Percentiles rank a stretch among this genome's conserved stretches.
Evolutionary conservation across 2,329 filamentous ascomycete genomes (phyloP).

Genomic region (Neopestalotiopsis rosae): DNA sequence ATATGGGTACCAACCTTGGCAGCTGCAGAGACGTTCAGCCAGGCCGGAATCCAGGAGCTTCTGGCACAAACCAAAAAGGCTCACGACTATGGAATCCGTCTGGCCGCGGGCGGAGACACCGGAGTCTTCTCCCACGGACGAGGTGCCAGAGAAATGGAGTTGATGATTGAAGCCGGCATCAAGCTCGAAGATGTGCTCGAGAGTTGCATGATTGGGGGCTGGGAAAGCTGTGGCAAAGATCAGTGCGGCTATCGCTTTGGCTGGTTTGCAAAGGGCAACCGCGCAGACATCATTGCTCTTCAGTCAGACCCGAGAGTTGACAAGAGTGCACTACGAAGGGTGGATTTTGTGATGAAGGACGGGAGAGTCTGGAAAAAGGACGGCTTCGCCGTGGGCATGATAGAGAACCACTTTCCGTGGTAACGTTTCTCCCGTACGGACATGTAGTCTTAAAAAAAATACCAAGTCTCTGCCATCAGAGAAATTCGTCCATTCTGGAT

Average conservation of each 20-base stretch:
- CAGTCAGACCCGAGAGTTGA: conserved; percentile 49
- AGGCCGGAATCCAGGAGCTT: conserved; percentile 33
- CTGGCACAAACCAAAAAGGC: conserved; percentile 49
- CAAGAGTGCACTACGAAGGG: conserved; percentile 46
- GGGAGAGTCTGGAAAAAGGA: conserved; percentile 51
- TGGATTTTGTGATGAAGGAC: conserved; percentile 64
- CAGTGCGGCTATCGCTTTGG: conserved; percentile 58
- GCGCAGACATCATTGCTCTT: conserved; percentile 58
- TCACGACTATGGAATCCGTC: conserved; percentile 50
- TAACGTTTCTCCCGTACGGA: too few species aligned
- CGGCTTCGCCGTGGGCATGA: conserved; percentile 11
- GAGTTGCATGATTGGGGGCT: conserved; percentile 56
- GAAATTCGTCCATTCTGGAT: too few species aligned
- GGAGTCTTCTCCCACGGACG: conserved; percentile 59
- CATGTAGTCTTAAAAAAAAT: too few species aligned
- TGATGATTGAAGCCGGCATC: conserved; percentile 57
- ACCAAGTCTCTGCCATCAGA: too few species aligned
- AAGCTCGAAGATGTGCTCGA: conserved; percentile 54
- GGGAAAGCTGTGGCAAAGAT: conserved; percentile 60
- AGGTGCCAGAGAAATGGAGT: conserved; percentile 57
- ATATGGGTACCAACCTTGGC: conserved; percentile 61
- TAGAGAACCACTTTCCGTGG: conserved; percentile 15
- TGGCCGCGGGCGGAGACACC: conserved; percentile 60
- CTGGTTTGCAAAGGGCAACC: conserved; percentile 51
- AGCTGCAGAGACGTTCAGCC: conserved; percentile 43